phyloP scores from a whole-genome alignment of 768 basidiomycete genomes.

The Suillus occidentalis region DNA sequence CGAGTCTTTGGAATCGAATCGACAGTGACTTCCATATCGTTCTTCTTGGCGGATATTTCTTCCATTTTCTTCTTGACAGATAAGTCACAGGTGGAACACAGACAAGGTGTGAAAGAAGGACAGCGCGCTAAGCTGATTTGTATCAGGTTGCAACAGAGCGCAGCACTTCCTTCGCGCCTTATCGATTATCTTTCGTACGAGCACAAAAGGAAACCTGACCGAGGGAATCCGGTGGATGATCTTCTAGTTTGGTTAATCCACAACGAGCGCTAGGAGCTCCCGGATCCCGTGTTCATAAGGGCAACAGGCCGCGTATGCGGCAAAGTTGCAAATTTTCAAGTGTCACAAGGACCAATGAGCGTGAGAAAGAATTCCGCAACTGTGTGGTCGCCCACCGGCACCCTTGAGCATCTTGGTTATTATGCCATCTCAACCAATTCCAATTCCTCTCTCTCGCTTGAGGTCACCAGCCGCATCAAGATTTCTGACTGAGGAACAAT shows the following conservation, averaged over 20 bases:
- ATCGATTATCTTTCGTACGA: not conserved
- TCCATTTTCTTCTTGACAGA: not conserved
- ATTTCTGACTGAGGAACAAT: constrained; percentile 47
- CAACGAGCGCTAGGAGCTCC: not conserved
- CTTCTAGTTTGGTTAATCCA: not conserved
- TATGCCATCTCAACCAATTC: constrained; percentile 28
- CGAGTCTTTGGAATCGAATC: constrained; percentile 33
- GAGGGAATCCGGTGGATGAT: not conserved
- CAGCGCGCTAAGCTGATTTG: constrained; percentile 2
- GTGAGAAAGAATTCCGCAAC: not conserved
- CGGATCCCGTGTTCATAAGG: not conserved
- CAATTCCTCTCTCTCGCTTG: constrained; percentile 22
- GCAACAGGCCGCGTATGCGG: not conserved
- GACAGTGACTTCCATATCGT: not conserved
- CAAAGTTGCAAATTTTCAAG: not conserved
- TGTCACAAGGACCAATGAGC: not conserved
- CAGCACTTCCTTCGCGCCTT: constrained; percentile 4
- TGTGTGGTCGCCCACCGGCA: not conserved
- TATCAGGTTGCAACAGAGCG: not conserved
- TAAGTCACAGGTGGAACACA: not conserved
- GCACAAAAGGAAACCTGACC: not conserved
- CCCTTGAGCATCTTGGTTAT: not conserved
- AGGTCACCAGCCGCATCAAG: constrained; percentile 29
- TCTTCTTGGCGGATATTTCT: not conserved
- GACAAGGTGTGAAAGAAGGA: constrained; percentile 6